Base-by-base conservation (phyloP, 352 stramenopile genomes). In the Phytopythium litorale region DNA sequence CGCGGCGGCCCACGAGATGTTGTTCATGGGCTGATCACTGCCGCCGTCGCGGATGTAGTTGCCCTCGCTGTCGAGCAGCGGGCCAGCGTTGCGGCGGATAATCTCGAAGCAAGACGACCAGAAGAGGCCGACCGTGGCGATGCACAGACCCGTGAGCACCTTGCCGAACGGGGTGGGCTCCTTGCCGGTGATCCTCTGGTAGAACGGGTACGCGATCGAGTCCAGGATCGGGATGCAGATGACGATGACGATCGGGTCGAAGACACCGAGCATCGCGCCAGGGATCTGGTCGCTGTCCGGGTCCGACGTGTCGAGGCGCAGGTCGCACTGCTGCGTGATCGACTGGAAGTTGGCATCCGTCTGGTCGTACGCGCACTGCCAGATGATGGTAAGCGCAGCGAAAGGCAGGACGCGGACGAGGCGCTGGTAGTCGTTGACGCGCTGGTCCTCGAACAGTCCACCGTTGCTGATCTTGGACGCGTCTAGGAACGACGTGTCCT, bases 271-370 rank as follows among this genome's bases (percentile, higher is more conserved):
- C 59, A 78, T 81, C 33, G 79, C 72, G 7, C 79, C 79, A 25
- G 79, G 73, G 32, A 89, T 73, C 63, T 89, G 79, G 5, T 46
- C 72, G 56, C 70, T 74, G 60, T 85, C 56, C 9, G 65, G 65
- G 42, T 71, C 70, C 53, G 56, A 70, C 5, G 50, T 63, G 58
- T 68, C 70, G 16, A 79, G 73, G 56, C 81, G 81, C 55, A 87
- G 52, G 58, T 90, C 81, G 40, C 69, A 81, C 64, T 90, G 81
- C 65, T 90, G 81, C 11, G 78, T 81, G 65, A 90, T 88, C 15
- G 76, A 73, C 70, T 89, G 80, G 67, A 85, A 84, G 66, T 90
- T 89, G 70, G 72, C 81, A 43, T 87, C 75, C 0, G 68, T 80
- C 67, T 90, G 81, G 65, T 90, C 78, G 62, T 90, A 86, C 7